A percentile compares a stretch with the other conserved stretches of the same genome.
These are phyloP conservation scores for Fraxinus xanthoxyloides DNA, from an alignment of 305 asterid genomes.

Conservation along the genomic window DNA sequence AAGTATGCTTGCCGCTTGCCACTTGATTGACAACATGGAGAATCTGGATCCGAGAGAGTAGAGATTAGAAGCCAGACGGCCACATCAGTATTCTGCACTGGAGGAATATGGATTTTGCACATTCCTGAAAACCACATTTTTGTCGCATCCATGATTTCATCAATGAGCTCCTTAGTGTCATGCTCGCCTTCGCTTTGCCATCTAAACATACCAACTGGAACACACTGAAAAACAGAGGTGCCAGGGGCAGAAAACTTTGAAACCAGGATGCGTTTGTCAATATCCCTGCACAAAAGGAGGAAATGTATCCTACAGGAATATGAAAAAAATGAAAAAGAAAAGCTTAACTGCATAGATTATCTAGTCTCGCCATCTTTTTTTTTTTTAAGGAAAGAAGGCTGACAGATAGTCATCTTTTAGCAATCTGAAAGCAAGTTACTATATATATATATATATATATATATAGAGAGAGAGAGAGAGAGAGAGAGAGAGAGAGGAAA, in stretches of 20 bases:
- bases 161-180: slow-evolving; percentile 31
- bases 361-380: slow-evolving; percentile 1
- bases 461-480: neutral
- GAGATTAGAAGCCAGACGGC: slow-evolving; percentile 81
- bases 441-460: no score
- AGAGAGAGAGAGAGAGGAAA: neutral
- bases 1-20: slow-evolving; percentile 29
- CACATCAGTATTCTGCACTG: slow-evolving; percentile 50
- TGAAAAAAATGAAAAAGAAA: slow-evolving; percentile 19
- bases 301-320: slow-evolving; percentile 18
- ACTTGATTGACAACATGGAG: slow-evolving; percentile 31
- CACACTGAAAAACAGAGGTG: slow-evolving; percentile 53
- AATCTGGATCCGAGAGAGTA: slow-evolving; percentile 43
- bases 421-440: neutral
- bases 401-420: neutral
- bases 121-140: slow-evolving; percentile 40
- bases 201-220: slow-evolving; percentile 62
- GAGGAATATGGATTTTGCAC: slow-evolving; percentile 26
- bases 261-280: slow-evolving; percentile 53
- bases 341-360: neutral
- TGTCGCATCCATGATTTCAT: slow-evolving; percentile 68
- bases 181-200: slow-evolving; percentile 57
- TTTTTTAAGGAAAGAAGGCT: neutral
- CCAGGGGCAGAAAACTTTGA: slow-evolving; percentile 69
- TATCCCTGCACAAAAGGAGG: slow-evolving; percentile 59